These are phyloP conservation scores for Coniella lustricola DNA, from an alignment of 2,329 filamentous ascomycete genomes.

Conservation along the genomic window DNA sequence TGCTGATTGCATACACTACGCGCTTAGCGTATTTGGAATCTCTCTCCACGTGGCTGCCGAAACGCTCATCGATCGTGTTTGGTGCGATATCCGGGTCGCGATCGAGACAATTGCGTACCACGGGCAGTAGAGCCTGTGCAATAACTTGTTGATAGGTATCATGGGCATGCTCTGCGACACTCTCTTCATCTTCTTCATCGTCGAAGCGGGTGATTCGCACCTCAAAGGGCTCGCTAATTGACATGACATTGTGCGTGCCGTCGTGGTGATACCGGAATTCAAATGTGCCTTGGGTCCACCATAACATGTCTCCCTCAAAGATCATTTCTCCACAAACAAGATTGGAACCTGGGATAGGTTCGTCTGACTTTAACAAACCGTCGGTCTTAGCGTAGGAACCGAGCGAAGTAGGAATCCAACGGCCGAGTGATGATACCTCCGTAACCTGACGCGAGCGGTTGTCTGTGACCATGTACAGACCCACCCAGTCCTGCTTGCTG, in stretches of 20 bases:
- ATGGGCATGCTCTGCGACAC: constrained; percentile 37
- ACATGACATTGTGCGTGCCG: constrained; percentile 87
- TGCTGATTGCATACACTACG: constrained; percentile 87
- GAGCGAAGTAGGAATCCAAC: constrained; percentile 78
- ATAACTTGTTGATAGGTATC: constrained; percentile 61
- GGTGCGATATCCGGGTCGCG: constrained; percentile 87
- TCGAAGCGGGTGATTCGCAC: constrained; percentile 77
- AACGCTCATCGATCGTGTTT: constrained; percentile 67
- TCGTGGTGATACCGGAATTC: constrained; percentile 97
- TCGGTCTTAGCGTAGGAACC: constrained; percentile 74
- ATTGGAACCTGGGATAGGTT: constrained; percentile 46
- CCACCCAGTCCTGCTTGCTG: constrained; percentile 89
- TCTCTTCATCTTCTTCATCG: constrained; percentile 59
- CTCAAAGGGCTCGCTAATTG: constrained; percentile 88
- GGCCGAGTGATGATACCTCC: constrained; percentile 74
- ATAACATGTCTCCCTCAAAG: constrained; percentile 88
- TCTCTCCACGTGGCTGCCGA: constrained; percentile 77
- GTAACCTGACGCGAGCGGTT: constrained; percentile 82
- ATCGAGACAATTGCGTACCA: constrained; percentile 90
- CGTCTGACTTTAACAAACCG: constrained; percentile 67
- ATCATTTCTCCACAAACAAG: constrained; percentile 73
- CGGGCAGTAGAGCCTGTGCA: constrained; percentile 69
- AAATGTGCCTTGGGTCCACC: constrained; percentile 95
- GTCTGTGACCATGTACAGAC: constrained; percentile 91
- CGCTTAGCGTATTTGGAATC: constrained; percentile 84